Conservation (phyloP, 495 filamentous ascomycete genomes). For the Podospora tetraspora region DNA sequence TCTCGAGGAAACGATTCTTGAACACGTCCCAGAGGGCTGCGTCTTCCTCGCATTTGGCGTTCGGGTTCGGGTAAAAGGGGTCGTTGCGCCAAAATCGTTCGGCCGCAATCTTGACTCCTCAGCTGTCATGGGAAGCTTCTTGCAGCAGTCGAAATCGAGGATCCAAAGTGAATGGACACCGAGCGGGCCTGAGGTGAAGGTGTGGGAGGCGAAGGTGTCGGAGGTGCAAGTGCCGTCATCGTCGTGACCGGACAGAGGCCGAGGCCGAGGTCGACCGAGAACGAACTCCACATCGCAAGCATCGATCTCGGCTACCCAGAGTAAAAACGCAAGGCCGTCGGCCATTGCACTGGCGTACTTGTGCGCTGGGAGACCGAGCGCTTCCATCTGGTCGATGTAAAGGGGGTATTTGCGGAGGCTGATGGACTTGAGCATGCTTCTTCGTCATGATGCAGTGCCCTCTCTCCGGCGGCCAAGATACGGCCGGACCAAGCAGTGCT, state of each 20-base stretch:
- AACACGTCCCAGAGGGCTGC: conserved; percentile 34
- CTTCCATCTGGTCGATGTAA: conserved; percentile 45
- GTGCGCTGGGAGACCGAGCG: conserved; percentile 27
- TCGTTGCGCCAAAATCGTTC: conserved; percentile 37
- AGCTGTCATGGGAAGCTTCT: conserved; percentile 29
- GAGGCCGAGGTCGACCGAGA: conserved; percentile 27
- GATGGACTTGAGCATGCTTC: conserved; percentile 22
- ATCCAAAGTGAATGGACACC: conserved; percentile 36
- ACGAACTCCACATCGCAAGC: conserved; percentile 51
- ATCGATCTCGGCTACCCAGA: conserved; percentile 42
- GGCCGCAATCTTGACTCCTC: conserved; percentile 30
- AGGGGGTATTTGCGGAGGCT: conserved; percentile 46
- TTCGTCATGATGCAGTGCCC: background rate
- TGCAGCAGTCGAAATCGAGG: conserved; percentile 45
- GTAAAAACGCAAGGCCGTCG: conserved; percentile 40
- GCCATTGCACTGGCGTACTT: conserved; percentile 36
- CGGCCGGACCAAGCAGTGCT: conserved; percentile 42
- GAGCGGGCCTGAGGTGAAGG: conserved; percentile 14
- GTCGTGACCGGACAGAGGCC: background rate
- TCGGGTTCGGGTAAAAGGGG: conserved; percentile 38
- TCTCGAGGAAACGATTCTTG: conserved; percentile 20
- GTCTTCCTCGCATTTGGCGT: conserved; percentile 18
- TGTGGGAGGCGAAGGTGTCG: background rate
- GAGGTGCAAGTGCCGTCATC: background rate
- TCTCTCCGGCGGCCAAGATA: conserved; percentile 40